Conservation (phyloP, 176 grass and related monocot genomes). For the Avena eriantha region DNA sequence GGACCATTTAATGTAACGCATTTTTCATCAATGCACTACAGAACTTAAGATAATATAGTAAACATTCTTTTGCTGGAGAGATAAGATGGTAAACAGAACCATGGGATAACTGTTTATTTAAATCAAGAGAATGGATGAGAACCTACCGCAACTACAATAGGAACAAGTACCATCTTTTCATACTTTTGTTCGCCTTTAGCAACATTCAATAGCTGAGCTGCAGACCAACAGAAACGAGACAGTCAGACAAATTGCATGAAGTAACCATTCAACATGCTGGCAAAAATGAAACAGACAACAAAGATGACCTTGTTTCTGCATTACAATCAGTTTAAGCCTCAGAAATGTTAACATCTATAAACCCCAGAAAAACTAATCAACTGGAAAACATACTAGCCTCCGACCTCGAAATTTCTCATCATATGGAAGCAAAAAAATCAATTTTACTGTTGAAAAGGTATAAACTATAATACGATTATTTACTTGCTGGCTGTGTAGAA, state of each 20-base stretch:
- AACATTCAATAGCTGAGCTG: slow-evolving; percentile 75
- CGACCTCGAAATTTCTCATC: neutral
- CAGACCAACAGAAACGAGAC: slow-evolving; percentile 35
- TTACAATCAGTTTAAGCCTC: neutral
- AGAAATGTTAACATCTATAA: neutral
- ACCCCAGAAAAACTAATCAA: neutral
- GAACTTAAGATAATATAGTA: neutral
- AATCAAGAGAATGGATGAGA: slow-evolving; percentile 26
- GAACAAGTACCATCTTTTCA: slow-evolving; percentile 74
- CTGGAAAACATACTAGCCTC: neutral
- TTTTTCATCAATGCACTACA: neutral
- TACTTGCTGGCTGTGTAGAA: neutral
- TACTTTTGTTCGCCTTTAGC: slow-evolving; percentile 67
- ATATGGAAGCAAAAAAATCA: neutral
- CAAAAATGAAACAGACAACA: slow-evolving; percentile 4
- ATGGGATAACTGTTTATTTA: slow-evolving; percentile 1
- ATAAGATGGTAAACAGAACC: neutral
- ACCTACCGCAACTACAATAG: slow-evolving; percentile 80
- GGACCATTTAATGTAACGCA: slow-evolving; percentile 14
- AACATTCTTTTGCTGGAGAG: neutral
- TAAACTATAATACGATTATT: neutral
- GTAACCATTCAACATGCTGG: slow-evolving; percentile 5
- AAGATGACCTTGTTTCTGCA: no score
- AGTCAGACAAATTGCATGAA: slow-evolving; percentile 4
- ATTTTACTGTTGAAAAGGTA: neutral